Evolutionary conservation across 1,139 yeast species (phyloP).

Genomic region (Hyphopichia buzzinii): DNA sequence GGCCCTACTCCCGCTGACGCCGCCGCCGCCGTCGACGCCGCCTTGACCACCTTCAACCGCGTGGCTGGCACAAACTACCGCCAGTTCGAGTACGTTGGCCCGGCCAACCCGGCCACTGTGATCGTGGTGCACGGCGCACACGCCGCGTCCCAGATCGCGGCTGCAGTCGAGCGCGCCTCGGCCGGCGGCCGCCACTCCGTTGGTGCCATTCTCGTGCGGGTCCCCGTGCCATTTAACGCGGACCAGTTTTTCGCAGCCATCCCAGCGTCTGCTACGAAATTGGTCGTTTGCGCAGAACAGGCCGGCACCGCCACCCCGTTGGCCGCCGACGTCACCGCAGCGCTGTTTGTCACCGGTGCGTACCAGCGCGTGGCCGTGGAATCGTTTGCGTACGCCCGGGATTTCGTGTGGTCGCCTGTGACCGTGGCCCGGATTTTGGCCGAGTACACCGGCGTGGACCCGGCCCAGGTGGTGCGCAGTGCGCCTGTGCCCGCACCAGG

Average conservation of each 20-base stretch:
- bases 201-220: slow-evolving; percentile 72
- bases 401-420: slow-evolving; percentile 57
- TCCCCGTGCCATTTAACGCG: slow-evolving; percentile 74
- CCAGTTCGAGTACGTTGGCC: slow-evolving; percentile 73
- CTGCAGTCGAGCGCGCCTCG: slow-evolving; percentile 39
- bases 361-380: slow-evolving; percentile 40
- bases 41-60: slow-evolving; percentile 52
- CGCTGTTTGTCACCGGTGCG: slow-evolving; percentile 57
- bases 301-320: slow-evolving; percentile 37
- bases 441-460: slow-evolving; percentile 39
- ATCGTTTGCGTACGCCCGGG: slow-evolving; percentile 51
- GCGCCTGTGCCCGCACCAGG: background rate
- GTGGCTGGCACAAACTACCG: slow-evolving; percentile 58
- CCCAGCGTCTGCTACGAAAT: slow-evolving; percentile 56
- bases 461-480: slow-evolving; percentile 18
- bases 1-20: slow-evolving; percentile 24
- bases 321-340: slow-evolving; percentile 71
- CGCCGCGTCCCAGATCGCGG: slow-evolving; percentile 55
- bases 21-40: slow-evolving; percentile 37
- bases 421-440: slow-evolving; percentile 50
- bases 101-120: slow-evolving; percentile 59
- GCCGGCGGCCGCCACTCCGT: slow-evolving; percentile 30
- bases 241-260: slow-evolving; percentile 56
- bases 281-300: slow-evolving; percentile 48
- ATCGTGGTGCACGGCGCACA: slow-evolving; percentile 76